Percentiles rank a stretch among this genome's conserved stretches.
Evolutionary conservation across 2,329 filamentous ascomycete species (phyloP).

Genomic region (Colletotrichum somersetense): DNA sequence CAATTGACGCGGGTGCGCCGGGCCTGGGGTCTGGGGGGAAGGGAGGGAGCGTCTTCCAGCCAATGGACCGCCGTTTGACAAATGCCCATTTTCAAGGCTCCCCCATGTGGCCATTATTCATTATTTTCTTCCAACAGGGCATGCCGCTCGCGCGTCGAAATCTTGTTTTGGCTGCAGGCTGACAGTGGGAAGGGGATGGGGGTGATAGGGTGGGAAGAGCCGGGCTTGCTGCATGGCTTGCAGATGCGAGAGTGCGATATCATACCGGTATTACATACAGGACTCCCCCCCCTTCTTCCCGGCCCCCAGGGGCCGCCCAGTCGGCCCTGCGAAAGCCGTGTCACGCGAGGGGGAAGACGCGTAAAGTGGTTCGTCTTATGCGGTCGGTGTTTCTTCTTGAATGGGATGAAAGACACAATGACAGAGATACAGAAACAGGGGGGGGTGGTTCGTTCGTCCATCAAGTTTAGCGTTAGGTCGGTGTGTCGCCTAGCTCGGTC

Average conservation of each 20-base stretch:
- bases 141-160: constrained; percentile 36
- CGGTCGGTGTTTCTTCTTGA: constrained; percentile 3
- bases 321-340: constrained; percentile 34
- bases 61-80: constrained; percentile 5
- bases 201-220: constrained; percentile 19
- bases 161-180: constrained; percentile 42
- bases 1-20: constrained; percentile 13
- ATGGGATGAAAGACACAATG: not conserved
- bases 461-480: constrained; percentile 22
- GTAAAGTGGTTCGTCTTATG: constrained; percentile 39
- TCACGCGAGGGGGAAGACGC: constrained; percentile 28
- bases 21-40: not conserved
- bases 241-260: constrained; percentile 41
- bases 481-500: constrained; percentile 23
- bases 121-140: constrained; percentile 19
- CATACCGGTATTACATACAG: constrained; percentile 20
- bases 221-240: constrained; percentile 37
- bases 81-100: not conserved
- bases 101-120: constrained; percentile 18
- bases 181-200: constrained; percentile 13
- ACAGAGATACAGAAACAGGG: not conserved
- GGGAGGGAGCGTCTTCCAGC: not conserved
- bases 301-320: constrained; percentile 7
- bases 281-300: not conserved
- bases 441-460: not conserved